A percentile compares a stretch with the other conserved stretches of the same genome.
Conservation (phyloP, 495 filamentous ascomycete genomes). For the Margaritispora aquatica region DNA sequence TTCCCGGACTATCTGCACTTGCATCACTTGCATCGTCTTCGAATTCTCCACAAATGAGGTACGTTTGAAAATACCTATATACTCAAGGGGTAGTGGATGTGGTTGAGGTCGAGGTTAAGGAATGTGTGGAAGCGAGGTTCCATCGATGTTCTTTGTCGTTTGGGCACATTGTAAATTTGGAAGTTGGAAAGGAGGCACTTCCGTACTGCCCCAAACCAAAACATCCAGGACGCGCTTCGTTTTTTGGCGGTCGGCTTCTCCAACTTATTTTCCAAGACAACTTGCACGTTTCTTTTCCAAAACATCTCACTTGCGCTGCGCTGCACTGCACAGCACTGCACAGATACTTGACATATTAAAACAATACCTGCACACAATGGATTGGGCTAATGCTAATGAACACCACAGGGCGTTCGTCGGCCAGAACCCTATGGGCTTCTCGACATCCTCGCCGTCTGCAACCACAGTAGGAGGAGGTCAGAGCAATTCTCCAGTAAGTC, state of each 20-base stretch:
- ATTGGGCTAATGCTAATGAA: conserved; percentile 5
- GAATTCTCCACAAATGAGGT: conserved; percentile 61
- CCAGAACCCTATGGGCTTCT: conserved; percentile 14
- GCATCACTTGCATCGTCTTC: conserved; percentile 55
- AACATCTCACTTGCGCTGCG: too few relatives aligned
- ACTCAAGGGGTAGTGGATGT: too few relatives aligned
- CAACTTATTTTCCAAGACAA: background rate
- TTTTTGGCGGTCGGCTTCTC: too few relatives aligned
- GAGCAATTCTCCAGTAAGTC: conserved; percentile 61
- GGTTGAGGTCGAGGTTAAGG: too few relatives aligned
- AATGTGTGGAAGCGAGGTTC: background rate
- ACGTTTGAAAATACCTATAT: conserved; percentile 15
- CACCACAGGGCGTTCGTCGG: conserved; percentile 16
- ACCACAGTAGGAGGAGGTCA: conserved; percentile 61
- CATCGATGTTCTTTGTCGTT: background rate
- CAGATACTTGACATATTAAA: too few relatives aligned
- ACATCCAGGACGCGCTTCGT: too few relatives aligned
- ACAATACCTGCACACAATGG: too few relatives aligned
- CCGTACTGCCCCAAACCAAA: background rate
- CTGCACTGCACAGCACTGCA: too few relatives aligned
- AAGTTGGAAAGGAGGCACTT: background rate
- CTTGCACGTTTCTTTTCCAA: too few relatives aligned
- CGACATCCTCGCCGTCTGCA: conserved; percentile 53
- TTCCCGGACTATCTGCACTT: conserved; percentile 57
- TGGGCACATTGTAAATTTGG: background rate